A percentile compares a stretch with the other conserved stretches of the same genome.
These are phyloP conservation scores for Heritiera fomes DNA, from an alignment of 345 rosid species.

Conservation along the genomic window DNA sequence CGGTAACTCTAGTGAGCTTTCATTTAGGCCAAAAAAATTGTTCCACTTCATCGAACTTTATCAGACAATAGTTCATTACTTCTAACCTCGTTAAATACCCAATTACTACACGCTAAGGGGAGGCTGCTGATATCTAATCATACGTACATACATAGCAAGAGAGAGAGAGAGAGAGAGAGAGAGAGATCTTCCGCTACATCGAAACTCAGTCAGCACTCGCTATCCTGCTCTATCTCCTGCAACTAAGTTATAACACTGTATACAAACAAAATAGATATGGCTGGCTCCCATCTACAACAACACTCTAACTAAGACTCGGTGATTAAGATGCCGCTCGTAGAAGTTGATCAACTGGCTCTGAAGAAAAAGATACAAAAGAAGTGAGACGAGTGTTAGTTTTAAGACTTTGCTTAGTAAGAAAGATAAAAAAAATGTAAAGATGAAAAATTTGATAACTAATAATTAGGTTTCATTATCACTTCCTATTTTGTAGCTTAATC, in stretches of 20 bases:
- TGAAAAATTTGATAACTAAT: no score
- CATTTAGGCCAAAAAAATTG: not conserved
- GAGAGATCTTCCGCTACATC: slow-evolving; percentile 8
- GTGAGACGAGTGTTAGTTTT: not conserved
- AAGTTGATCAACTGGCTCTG: slow-evolving; percentile 67
- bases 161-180: not conserved
- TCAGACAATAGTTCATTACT: not conserved
- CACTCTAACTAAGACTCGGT: not conserved
- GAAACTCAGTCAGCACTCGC: not conserved
- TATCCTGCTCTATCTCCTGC: not conserved
- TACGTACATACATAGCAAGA: not conserved
- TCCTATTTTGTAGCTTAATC: no score
- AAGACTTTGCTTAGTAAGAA: no score
- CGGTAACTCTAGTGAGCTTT: not conserved
- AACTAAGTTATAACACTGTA: not conserved
- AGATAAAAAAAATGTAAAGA: no score
- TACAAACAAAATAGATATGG: not conserved
- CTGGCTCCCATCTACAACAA: not conserved
- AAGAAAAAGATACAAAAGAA: not conserved
- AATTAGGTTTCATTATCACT: no score
- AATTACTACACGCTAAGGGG: not conserved
- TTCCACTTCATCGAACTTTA: not conserved
- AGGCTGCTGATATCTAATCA: not conserved
- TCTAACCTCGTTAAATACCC: not conserved
- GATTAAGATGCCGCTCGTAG: slow-evolving; percentile 17